Evolutionary conservation across 1,284 basidiomycete species (phyloP).

Genomic region (Afroboletus lepidellus): DNA sequence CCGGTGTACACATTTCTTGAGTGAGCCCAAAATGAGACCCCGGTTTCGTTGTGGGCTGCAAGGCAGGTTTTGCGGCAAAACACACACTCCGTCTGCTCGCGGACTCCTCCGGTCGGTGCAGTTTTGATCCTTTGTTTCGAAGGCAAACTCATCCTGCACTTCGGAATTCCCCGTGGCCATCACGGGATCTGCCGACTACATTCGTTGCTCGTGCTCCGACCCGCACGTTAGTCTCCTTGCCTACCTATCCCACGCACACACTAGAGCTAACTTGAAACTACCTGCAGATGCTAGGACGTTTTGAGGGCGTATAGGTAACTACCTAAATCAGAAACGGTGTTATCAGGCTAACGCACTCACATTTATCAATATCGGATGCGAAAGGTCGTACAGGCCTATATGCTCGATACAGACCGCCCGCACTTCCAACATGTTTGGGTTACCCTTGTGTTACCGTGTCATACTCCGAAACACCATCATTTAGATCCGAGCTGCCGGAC

Average conservation of each 20-base stretch:
- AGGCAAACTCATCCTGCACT: neutral
- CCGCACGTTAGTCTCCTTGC: neutral
- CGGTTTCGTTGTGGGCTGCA: too few species aligned
- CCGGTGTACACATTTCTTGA: too few species aligned
- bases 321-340: neutral
- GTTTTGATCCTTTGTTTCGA: neutral
- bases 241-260: neutral
- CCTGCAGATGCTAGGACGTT: neutral
- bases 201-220: neutral
- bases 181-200: neutral
- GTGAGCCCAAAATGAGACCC: too few species aligned
- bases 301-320: neutral
- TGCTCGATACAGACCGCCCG: neutral
- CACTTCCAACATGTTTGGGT: too few species aligned
- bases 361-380: neutral
- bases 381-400: neutral
- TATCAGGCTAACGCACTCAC: neutral
- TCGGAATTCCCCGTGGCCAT: neutral
- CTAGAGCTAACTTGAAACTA: neutral
- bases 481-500: neutral
- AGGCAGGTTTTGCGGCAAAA: too few species aligned
- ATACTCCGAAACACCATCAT: neutral
- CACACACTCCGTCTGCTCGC: too few species aligned
- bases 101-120: too few species aligned
- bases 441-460: too few species aligned